Conservation (phyloP, 768 basidiomycete genomes). For the Polyporus arcularius region DNA sequence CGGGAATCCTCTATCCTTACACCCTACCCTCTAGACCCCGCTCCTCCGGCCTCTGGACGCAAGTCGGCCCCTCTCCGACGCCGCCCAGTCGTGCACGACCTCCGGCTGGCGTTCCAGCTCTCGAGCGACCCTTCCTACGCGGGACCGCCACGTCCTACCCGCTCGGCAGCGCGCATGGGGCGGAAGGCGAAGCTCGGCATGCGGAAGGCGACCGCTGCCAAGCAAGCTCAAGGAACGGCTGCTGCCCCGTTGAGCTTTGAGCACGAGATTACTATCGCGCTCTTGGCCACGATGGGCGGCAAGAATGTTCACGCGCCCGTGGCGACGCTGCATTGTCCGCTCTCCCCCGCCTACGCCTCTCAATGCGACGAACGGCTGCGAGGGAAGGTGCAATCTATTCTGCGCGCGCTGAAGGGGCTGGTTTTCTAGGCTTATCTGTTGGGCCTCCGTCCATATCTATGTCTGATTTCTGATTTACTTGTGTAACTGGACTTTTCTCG, state of each 20-base stretch:
- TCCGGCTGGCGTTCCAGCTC: constrained; percentile 12
- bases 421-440: constrained; percentile 4
- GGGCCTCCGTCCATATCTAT: too few species aligned
- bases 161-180: neutral
- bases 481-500: too few species aligned
- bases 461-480: too few species aligned
- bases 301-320: neutral
- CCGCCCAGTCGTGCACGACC: constrained; percentile 7
- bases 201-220: neutral
- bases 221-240: neutral
- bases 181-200: neutral
- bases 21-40: neutral
- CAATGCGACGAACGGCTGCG: neutral
- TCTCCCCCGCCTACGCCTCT: neutral
- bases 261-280: constrained; percentile 20
- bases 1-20: too few species aligned
- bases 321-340: neutral
- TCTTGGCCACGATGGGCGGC: constrained; percentile 14
- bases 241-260: constrained; percentile 11
- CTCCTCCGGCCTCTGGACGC: neutral
- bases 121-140: neutral
- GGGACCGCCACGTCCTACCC: neutral
- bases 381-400: constrained; percentile 2
- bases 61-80: constrained; percentile 13
- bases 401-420: constrained; percentile 6